phyloP scores from a whole-genome alignment of 768 basidiomycete species.

The Hygrocybe coccinea region DNA sequence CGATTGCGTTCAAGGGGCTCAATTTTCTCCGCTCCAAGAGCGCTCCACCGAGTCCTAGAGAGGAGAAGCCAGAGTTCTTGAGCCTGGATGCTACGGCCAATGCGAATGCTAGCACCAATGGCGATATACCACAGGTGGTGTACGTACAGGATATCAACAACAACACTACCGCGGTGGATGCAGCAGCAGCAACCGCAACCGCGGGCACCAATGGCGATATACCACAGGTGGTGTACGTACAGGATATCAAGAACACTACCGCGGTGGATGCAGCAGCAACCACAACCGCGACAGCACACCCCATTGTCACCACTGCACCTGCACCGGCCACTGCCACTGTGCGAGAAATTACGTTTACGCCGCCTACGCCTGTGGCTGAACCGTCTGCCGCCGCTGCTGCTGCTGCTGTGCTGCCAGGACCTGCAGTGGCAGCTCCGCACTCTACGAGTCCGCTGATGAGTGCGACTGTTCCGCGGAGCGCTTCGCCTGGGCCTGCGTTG shows the following conservation, averaged over 20 bases:
- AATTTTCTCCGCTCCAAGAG: slow-evolving; percentile 52
- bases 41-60: slow-evolving; percentile 53
- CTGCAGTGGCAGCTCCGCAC: slow-evolving; percentile 11
- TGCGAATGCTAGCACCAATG: background rate
- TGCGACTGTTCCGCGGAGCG: slow-evolving; percentile 29
- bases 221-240: background rate
- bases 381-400: too few species aligned
- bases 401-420: too few species aligned
- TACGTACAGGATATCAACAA: background rate
- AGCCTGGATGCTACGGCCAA: background rate
- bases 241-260: background rate
- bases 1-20: slow-evolving; percentile 43
- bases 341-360: too few species aligned
- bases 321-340: too few species aligned
- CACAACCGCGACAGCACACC: too few species aligned
- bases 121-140: background rate
- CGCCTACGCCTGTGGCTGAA: background rate
- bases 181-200: background rate
- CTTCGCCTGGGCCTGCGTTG: slow-evolving; percentile 52
- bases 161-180: background rate
- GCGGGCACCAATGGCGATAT: background rate
- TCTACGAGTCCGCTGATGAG: slow-evolving; percentile 6
- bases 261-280: background rate
- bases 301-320: too few species aligned
- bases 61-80: slow-evolving; percentile 13